phyloP scores from a whole-genome alignment of 1,139 yeast species.

The Hyphopichia fennica region DNA sequence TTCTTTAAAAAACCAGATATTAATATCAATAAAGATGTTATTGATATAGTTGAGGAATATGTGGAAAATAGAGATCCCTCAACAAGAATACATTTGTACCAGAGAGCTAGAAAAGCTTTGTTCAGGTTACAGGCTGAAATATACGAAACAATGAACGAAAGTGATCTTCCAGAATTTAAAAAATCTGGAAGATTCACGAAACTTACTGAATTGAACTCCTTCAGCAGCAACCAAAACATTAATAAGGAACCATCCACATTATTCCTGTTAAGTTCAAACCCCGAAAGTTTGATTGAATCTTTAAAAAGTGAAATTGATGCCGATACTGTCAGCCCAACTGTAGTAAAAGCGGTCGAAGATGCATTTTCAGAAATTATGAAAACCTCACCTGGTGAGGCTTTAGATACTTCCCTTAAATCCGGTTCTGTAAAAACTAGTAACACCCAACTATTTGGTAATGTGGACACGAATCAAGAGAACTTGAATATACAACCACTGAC shows the following conservation, averaged over 20 bases:
- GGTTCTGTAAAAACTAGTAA: neutral
- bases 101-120: conserved; percentile 56
- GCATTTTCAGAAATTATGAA: conserved; percentile 67
- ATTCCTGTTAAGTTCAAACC: neutral
- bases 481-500: conserved; percentile 4
- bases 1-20: conserved; percentile 37
- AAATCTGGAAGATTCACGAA: conserved; percentile 20
- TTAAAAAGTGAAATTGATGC: neutral
- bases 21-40: conserved; percentile 21
- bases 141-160: conserved; percentile 45
- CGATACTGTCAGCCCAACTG: conserved; percentile 39
- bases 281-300: neutral
- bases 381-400: conserved; percentile 8
- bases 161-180: conserved; percentile 60
- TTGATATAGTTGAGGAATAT: conserved; percentile 29
- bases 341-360: conserved; percentile 64
- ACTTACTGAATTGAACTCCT: conserved; percentile 5
- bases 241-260: neutral
- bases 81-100: conserved; percentile 23
- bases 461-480: neutral
- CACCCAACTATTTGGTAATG: neutral
- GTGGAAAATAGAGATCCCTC: conserved; percentile 14
- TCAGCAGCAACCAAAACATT: neutral
- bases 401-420: neutral
- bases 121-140: conserved; percentile 56